phyloP scores from a whole-genome alignment of 805 yeast genomes.

The Candida methanosorbosa region DNA sequence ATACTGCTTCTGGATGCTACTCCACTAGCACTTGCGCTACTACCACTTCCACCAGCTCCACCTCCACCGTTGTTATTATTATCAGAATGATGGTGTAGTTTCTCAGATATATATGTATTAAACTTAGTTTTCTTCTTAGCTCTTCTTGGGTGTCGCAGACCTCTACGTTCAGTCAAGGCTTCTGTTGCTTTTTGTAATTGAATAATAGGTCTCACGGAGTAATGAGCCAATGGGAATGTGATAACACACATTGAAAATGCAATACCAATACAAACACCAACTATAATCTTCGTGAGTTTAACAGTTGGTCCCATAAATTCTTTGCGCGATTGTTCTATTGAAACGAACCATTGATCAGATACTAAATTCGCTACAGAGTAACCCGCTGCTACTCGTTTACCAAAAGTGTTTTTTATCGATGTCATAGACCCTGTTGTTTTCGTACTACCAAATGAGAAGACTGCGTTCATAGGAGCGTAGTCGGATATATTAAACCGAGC shows the following conservation, averaged over 20 bases:
- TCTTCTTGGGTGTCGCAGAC: conserved; percentile 11
- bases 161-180: conserved; percentile 40
- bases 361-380: conserved; percentile 36
- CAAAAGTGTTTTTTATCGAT: conserved; percentile 27
- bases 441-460: conserved; percentile 6
- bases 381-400: conserved; percentile 44
- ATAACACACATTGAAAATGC: conserved; percentile 65
- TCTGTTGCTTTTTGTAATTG: conserved; percentile 78
- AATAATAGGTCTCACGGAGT: conserved; percentile 77
- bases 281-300: conserved; percentile 55
- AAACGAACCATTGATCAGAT: conserved; percentile 59
- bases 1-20: too few species aligned
- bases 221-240: conserved; percentile 79
- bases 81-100: too few species aligned
- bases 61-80: not conserved
- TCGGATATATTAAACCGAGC: conserved; percentile 3
- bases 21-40: not conserved
- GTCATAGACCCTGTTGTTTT: conserved; percentile 33
- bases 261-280: conserved; percentile 71
- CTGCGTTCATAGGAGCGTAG: conserved; percentile 17
- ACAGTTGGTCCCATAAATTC: conserved; percentile 55
- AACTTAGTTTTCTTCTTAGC: not conserved
- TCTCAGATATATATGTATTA: too few species aligned
- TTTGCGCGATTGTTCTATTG: conserved; percentile 53
- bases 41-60: not conserved